phyloP scores from a whole-genome alignment of 2,329 filamentous ascomycete species.

The Raffaelea arxii region DNA sequence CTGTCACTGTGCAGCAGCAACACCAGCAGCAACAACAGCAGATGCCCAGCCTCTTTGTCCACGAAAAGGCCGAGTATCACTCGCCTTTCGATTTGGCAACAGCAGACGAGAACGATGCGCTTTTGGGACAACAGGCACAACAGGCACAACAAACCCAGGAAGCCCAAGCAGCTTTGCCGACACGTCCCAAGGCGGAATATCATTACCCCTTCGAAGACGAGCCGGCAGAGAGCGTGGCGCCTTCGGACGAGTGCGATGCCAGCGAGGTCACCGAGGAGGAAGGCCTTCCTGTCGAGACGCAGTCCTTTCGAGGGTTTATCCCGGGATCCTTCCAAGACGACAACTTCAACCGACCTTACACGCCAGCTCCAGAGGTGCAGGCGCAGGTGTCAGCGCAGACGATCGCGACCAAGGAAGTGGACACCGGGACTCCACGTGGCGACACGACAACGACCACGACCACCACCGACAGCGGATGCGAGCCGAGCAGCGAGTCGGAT shows the following conservation, averaged over 20 bases:
- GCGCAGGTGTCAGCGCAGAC: not conserved
- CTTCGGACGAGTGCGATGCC: not conserved
- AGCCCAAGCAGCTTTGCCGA: not conserved
- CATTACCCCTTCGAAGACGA: conserved; percentile 42
- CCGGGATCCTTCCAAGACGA: conserved; percentile 10
- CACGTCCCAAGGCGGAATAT: conserved; percentile 30
- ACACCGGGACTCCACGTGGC: not conserved
- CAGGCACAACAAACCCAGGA: not conserved
- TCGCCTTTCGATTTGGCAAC: conserved; percentile 12
- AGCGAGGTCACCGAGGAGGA: not conserved
- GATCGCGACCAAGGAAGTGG: not conserved
- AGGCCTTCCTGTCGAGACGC: not conserved
- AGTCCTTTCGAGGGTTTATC: conserved; percentile 4
- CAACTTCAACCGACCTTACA: conserved; percentile 8
- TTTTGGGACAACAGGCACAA: no score
- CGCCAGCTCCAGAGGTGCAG: conserved; percentile 2
- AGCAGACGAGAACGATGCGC: conserved; percentile 6
- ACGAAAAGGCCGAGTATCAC: conserved; percentile 10
- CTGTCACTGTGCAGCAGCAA: not conserved
- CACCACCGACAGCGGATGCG: not conserved
- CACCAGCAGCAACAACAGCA: not conserved
- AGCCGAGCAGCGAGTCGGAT: not conserved
- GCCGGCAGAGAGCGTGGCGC: conserved; percentile 3
- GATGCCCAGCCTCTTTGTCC: not conserved
- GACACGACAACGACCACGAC: not conserved